phyloP scores from a whole-genome alignment of 2,329 filamentous ascomycete genomes.

The Eurotiales sp. region DNA sequence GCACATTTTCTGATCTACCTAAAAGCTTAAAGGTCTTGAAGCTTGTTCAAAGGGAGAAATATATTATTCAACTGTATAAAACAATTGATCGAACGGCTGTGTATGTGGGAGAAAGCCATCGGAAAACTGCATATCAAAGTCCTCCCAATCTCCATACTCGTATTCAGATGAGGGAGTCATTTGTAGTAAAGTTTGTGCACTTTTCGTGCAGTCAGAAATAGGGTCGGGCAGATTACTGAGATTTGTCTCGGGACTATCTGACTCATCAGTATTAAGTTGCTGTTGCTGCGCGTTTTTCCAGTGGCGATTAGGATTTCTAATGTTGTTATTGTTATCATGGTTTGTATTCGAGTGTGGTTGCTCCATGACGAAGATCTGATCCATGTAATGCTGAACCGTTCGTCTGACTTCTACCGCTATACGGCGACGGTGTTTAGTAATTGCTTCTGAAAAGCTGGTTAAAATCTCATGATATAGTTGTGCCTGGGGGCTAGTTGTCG shows the following conservation, averaged over 20 bases:
- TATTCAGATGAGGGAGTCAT: neutral
- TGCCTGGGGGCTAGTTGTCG: neutral
- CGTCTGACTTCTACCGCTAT: neutral
- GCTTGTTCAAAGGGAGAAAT: too few relatives aligned
- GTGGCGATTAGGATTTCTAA: neutral
- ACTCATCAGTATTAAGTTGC: neutral
- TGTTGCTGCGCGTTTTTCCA: neutral
- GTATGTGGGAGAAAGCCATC: neutral
- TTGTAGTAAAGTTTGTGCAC: neutral
- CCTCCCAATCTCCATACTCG: neutral
- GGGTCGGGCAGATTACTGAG: neutral
- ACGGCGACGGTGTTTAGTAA: neutral
- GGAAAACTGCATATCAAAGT: neutral
- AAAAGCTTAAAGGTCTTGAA: too few relatives aligned
- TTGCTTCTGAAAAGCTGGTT: neutral
- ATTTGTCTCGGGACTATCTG: neutral
- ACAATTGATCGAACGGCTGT: neutral
- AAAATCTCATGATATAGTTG: neutral
- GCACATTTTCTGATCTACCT: too few relatives aligned
- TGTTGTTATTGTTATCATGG: neutral
- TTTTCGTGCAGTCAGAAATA: neutral
- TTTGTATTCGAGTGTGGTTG: neutral
- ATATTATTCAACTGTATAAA: neutral
- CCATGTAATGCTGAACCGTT: conserved; percentile 1
- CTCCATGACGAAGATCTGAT: neutral